A percentile compares a stretch with the other conserved stretches of the same genome.
Conservation (phyloP, 2,329 filamentous ascomycete genomes). For the Penicillium olsonii region DNA sequence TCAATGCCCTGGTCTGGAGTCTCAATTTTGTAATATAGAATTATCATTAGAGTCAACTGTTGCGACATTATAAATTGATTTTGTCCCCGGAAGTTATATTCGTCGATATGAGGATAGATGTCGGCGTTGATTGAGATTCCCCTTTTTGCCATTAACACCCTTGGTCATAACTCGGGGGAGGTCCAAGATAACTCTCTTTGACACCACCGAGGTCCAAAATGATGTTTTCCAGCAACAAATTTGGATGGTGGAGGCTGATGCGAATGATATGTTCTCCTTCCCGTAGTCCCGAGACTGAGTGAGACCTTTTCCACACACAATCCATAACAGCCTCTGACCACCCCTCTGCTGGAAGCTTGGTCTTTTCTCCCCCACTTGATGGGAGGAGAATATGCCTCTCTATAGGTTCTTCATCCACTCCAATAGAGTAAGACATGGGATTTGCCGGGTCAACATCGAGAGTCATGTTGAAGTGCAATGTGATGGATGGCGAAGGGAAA, state of each 20-base stretch:
- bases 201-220: conserved; percentile 59
- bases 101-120: too few species aligned
- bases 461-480: conserved; percentile 45
- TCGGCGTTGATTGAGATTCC: too few species aligned
- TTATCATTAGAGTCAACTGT: too few species aligned
- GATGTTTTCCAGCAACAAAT: conserved; percentile 59
- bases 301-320: conserved; percentile 16
- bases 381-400: conserved; percentile 9
- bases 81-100: too few species aligned
- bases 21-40: too few species aligned
- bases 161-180: conserved; percentile 37
- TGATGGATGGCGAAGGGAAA: conserved; percentile 40
- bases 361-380: conserved; percentile 5
- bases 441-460: conserved; percentile 55
- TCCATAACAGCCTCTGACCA: conserved; percentile 17
- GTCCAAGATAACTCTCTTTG: conserved; percentile 57
- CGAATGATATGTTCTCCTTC: conserved; percentile 12
- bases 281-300: conserved; percentile 12
- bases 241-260: conserved; percentile 46
- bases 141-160: background rate
- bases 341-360: conserved; percentile 13
- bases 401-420: conserved; percentile 43
- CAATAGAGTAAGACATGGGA: conserved; percentile 54
- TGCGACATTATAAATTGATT: too few species aligned
- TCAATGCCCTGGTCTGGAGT: too few species aligned